These are phyloP conservation scores for Cladochytrium replicatum DNA, from an alignment of 192 early-diverging fungal species.

Conservation along the genomic window DNA sequence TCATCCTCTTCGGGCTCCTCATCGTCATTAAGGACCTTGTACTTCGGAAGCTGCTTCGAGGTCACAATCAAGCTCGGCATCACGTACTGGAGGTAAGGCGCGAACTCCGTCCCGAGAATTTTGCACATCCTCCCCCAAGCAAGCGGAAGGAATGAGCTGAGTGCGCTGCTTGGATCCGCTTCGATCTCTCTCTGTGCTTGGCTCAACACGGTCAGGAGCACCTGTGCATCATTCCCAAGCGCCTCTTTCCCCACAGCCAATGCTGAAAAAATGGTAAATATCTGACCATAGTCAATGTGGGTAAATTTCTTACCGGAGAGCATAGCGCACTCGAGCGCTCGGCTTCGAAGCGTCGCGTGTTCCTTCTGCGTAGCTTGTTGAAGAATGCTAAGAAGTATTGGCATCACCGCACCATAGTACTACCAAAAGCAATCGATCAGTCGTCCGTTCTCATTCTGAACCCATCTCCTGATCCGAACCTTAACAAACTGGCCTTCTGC, in stretches of 20 bases:
- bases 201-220: constrained; percentile 72
- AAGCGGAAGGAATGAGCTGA: constrained; percentile 81
- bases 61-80: too few species aligned
- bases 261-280: constrained; percentile 26
- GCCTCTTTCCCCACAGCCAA: constrained; percentile 86
- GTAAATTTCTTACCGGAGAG: constrained; percentile 61
- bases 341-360: constrained; percentile 85
- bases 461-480: too few species aligned
- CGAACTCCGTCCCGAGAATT: constrained; percentile 87
- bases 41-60: too few species aligned
- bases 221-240: constrained; percentile 67
- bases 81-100: constrained; percentile 82
- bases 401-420: constrained; percentile 94
- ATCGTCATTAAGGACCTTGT: too few species aligned
- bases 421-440: too few species aligned
- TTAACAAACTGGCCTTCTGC: constrained; percentile 81
- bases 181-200: constrained; percentile 64
- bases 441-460: too few species aligned
- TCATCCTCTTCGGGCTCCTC: constrained; percentile 92
- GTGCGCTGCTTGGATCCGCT: constrained; percentile 88
- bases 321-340: constrained; percentile 95
- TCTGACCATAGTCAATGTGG: too few species aligned
- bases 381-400: constrained; percentile 82
- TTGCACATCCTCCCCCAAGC: constrained; percentile 97
- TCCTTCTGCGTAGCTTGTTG: constrained; percentile 74